phyloP scores from a whole-genome alignment of 257 asterid species.

The Paraleonurus japonicus region DNA sequence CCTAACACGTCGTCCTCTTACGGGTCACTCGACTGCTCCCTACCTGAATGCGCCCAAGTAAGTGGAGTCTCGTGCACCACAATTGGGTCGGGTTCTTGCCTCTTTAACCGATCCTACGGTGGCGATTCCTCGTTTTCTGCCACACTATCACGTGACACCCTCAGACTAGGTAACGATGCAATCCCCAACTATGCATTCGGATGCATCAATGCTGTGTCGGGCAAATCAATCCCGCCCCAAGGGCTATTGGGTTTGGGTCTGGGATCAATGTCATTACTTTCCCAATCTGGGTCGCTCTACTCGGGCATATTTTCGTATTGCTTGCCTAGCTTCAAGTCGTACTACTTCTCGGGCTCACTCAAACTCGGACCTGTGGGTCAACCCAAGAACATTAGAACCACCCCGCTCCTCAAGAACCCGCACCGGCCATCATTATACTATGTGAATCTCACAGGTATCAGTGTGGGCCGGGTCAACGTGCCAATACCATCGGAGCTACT shows the following conservation, averaged over 20 bases:
- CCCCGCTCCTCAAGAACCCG: slow-evolving; percentile 80
- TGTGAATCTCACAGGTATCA: slow-evolving; percentile 77
- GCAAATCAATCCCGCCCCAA: slow-evolving; percentile 73
- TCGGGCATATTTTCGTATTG: slow-evolving; percentile 83
- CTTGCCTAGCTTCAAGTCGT: slow-evolving; percentile 77
- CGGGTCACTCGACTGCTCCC: slow-evolving; percentile 56
- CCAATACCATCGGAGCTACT: slow-evolving; percentile 62
- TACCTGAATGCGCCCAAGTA: slow-evolving; percentile 65
- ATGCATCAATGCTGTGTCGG: slow-evolving; percentile 59
- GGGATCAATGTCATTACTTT: slow-evolving; percentile 72
- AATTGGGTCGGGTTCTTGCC: slow-evolving; percentile 50
- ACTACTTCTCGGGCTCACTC: slow-evolving; percentile 87
- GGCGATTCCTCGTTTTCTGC: slow-evolving; percentile 69
- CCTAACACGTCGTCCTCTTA: slow-evolving; percentile 65
- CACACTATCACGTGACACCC: slow-evolving; percentile 65
- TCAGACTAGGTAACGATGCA: slow-evolving; percentile 48
- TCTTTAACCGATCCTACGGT: slow-evolving; percentile 72
- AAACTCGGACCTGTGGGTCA: slow-evolving; percentile 81
- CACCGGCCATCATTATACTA: slow-evolving; percentile 79
- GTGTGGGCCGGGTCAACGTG: slow-evolving; percentile 65
- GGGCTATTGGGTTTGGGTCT: slow-evolving; percentile 86
- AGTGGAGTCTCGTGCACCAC: slow-evolving; percentile 62
- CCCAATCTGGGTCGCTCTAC: slow-evolving; percentile 64
- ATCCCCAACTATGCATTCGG: slow-evolving; percentile 73
- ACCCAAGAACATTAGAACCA: slow-evolving; percentile 65